Evolutionary conservation across 169 alveolate species (phyloP).

Genomic region (Babesia gibsoni): DNA sequence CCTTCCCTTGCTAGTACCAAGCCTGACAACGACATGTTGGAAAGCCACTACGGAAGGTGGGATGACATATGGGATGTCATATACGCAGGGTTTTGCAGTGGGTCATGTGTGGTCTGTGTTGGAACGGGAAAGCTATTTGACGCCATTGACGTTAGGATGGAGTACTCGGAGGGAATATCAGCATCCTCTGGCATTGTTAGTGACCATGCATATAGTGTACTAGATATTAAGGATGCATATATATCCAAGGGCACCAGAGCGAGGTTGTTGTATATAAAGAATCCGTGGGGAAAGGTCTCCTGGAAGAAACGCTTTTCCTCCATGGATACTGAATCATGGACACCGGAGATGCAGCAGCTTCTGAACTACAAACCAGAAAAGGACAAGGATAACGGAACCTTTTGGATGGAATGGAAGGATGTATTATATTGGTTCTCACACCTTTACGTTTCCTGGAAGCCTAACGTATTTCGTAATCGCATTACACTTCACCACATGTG

Average conservation of each 20-base stretch:
- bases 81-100: slow-evolving; percentile 71
- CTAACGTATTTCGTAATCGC: slow-evolving; percentile 67
- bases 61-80: slow-evolving; percentile 67
- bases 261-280: slow-evolving; percentile 80
- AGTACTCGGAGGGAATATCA: slow-evolving; percentile 78
- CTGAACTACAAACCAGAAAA: slow-evolving; percentile 27
- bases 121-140: slow-evolving; percentile 77
- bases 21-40: background rate
- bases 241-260: slow-evolving; percentile 31
- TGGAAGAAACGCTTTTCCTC: slow-evolving; percentile 85
- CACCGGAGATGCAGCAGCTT: background rate
- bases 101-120: slow-evolving; percentile 78
- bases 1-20: background rate
- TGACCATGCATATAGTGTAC: slow-evolving; percentile 84
- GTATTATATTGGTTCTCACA: slow-evolving; percentile 85
- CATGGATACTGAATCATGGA: slow-evolving; percentile 58
- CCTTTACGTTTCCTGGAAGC: slow-evolving; percentile 84
- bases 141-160: slow-evolving; percentile 71
- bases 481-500: slow-evolving; percentile 74
- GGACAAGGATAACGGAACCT: slow-evolving; percentile 77
- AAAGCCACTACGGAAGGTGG: background rate
- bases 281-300: slow-evolving; percentile 91
- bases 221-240: slow-evolving; percentile 70
- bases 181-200: slow-evolving; percentile 75
- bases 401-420: slow-evolving; percentile 88